phyloP scores from a whole-genome alignment of 2,329 filamentous ascomycete genomes.

The Beauveria scarabaeidicola region DNA sequence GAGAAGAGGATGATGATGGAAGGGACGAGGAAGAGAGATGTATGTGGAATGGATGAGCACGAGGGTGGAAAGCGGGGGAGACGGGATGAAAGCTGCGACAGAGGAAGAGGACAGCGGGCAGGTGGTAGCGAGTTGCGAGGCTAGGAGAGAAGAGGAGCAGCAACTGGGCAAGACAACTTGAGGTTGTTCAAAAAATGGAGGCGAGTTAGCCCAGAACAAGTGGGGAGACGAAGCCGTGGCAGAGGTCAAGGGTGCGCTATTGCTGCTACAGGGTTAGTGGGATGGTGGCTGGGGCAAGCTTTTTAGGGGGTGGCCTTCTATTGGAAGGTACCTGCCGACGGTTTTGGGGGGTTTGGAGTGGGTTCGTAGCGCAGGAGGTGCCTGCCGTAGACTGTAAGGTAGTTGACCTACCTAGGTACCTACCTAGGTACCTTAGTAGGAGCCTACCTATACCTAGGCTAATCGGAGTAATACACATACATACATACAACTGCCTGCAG shows the following conservation, averaged over 20 bases:
- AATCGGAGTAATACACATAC: too few species aligned
- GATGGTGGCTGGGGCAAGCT: conserved; percentile 1
- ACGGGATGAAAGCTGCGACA: conserved; percentile 17
- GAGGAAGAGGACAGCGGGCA: conserved; percentile 4
- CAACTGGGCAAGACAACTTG: neutral
- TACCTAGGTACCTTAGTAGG: too few species aligned
- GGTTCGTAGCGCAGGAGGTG: too few species aligned
- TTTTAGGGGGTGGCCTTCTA: neutral
- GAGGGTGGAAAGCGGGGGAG: conserved; percentile 15
- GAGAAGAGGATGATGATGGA: conserved; percentile 10
- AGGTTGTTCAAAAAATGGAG: conserved; percentile 2
- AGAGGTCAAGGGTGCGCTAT: neutral
- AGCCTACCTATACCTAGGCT: too few species aligned
- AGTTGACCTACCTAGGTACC: too few species aligned
- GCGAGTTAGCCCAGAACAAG: conserved; percentile 4
- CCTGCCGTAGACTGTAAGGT: too few species aligned
- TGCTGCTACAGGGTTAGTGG: neutral
- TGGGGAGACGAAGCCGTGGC: neutral
- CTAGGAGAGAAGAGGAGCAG: neutral
- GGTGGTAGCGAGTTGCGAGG: neutral
- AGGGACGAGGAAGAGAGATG: neutral
- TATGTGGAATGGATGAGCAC: conserved; percentile 7
- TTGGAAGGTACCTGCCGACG: too few species aligned
- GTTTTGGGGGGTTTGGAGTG: too few species aligned
- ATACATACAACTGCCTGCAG: too few species aligned